Conservation (phyloP, 495 filamentous ascomycete species). For the Penicillium ochrochloron region DNA sequence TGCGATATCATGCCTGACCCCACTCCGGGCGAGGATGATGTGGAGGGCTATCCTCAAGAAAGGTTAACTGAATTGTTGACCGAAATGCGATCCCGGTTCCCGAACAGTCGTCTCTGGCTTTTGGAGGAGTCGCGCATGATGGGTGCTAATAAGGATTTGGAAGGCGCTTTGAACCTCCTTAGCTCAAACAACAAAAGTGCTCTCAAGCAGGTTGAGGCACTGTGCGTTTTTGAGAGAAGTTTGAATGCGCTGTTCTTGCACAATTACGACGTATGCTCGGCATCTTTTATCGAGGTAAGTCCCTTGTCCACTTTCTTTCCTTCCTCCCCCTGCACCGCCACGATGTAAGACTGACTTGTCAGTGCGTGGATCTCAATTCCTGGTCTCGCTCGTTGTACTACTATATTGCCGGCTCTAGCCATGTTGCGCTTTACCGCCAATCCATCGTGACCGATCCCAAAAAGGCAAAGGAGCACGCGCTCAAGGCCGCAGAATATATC, state of each 20-base stretch:
- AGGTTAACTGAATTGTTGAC: conserved; percentile 69
- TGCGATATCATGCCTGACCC: conserved; percentile 80
- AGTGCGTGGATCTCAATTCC: conserved; percentile 82
- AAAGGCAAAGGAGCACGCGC: conserved; percentile 57
- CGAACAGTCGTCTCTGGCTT: conserved; percentile 83
- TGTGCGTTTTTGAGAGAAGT: conserved; percentile 83
- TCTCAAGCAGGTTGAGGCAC: conserved; percentile 81
- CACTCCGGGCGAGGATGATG: conserved; percentile 53
- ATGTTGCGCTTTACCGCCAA: conserved; percentile 80
- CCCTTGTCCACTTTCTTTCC: not conserved
- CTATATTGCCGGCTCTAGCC: conserved; percentile 79
- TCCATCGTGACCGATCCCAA: conserved; percentile 49
- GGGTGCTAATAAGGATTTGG: conserved; percentile 67
- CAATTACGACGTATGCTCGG: conserved; percentile 69
- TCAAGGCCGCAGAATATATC: conserved; percentile 70
- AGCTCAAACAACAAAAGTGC: conserved; percentile 61
- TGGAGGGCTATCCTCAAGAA: conserved; percentile 73
- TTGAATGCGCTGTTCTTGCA: conserved; percentile 80
- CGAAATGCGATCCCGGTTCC: conserved; percentile 77
- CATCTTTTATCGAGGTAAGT: conserved; percentile 68
- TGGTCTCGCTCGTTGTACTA: conserved; percentile 93
- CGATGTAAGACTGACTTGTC: not conserved
- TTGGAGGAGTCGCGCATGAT: conserved; percentile 87
- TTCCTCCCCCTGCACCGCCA: not conserved
- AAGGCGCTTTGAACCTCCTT: conserved; percentile 69